Conservation (phyloP, 352 stramenopile species). For the Pythium biforme region DNA sequence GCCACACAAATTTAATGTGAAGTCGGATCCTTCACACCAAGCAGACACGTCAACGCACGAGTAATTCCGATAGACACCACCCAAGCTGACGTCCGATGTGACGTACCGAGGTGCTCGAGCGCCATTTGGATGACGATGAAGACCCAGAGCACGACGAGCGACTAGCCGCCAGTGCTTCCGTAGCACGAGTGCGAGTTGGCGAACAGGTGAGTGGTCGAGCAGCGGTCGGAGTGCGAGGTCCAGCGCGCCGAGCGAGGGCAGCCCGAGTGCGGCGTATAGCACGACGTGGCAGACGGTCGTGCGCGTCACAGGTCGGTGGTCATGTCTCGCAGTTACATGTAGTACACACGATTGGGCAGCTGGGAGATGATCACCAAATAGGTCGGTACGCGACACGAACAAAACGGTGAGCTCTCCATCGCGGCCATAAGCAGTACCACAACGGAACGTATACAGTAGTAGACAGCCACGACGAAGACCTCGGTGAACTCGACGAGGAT, state of each 20-base stretch:
- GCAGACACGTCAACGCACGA: no score
- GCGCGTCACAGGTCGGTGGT: not conserved
- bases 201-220: slow-evolving; percentile 18
- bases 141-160: slow-evolving; percentile 27
- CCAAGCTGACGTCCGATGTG: not conserved
- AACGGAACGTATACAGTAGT: slow-evolving; percentile 7
- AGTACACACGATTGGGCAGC: slow-evolving; percentile 29
- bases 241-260: slow-evolving; percentile 27
- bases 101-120: slow-evolving; percentile 21
- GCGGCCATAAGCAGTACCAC: not conserved
- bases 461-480: slow-evolving; percentile 22
- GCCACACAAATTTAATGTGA: no score
- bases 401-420: not conserved
- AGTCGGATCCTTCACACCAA: no score
- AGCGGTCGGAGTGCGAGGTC: slow-evolving; percentile 22
- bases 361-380: slow-evolving; percentile 20
- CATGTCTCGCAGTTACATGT: slow-evolving; percentile 12
- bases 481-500: slow-evolving; percentile 18
- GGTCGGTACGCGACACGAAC: not conserved
- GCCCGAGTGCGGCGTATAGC: slow-evolving; percentile 30
- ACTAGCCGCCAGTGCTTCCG: slow-evolving; percentile 29
- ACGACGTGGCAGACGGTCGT: slow-evolving; percentile 8
- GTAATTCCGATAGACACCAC: not conserved
- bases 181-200: slow-evolving; percentile 30
- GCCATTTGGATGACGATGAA: slow-evolving; percentile 23